phyloP scores from a whole-genome alignment of 2,329 filamentous ascomycete genomes.

The Paraphaeosphaeria sporulosa region DNA sequence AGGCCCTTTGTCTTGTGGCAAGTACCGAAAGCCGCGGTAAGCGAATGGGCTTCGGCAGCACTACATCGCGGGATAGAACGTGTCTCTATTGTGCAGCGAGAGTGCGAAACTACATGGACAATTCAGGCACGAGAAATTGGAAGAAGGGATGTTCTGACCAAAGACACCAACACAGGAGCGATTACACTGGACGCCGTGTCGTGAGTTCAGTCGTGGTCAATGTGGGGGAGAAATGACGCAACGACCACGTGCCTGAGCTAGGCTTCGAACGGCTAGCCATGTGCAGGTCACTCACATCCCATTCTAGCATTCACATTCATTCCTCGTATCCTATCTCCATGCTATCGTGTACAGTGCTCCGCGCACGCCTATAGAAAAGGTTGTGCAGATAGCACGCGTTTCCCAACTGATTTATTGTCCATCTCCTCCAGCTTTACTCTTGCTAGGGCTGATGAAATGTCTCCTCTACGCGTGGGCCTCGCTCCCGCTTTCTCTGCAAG shows the following conservation, averaged over 20 bases:
- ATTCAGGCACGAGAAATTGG: not conserved
- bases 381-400: too few relatives aligned
- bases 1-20: not conserved
- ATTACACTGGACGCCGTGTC: not conserved
- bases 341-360: not conserved
- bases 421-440: too few relatives aligned
- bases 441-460: too few relatives aligned
- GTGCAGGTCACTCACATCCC: not conserved
- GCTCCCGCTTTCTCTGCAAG: too few relatives aligned
- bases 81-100: not conserved
- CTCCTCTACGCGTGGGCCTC: too few relatives aligned
- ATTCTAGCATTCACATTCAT: not conserved
- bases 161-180: not conserved
- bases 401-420: too few relatives aligned
- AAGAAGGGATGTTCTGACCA: not conserved
- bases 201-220: not conserved
- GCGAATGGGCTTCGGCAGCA: not conserved
- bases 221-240: not conserved
- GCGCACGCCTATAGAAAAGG: too few relatives aligned
- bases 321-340: not conserved
- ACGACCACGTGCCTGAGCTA: not conserved
- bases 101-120: not conserved
- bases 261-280: not conserved
- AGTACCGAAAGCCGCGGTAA: conserved; percentile 1
- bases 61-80: not conserved